These are phyloP conservation scores for Termitomyces sp. DNA, from an alignment of 768 basidiomycete genomes.

Conservation along the genomic window DNA sequence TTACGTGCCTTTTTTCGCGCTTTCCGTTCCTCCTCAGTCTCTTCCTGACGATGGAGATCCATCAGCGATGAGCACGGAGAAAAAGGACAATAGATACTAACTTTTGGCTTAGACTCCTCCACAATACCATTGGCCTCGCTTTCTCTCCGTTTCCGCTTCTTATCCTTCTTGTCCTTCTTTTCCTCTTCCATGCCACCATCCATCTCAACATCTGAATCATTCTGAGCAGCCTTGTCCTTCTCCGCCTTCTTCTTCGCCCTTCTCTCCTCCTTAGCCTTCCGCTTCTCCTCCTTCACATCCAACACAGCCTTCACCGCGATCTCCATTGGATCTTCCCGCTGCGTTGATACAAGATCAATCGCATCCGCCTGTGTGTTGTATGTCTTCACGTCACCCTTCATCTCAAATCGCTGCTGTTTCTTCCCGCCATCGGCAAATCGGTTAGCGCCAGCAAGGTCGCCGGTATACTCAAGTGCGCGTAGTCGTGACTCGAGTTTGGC, in stretches of 20 bases:
- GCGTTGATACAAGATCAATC: conserved; percentile 79
- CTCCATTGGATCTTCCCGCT: conserved; percentile 73
- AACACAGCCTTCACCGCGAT: conserved; percentile 66
- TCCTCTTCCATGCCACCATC: conserved; percentile 34
- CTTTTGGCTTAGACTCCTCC: conserved; percentile 33
- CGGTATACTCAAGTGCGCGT: conserved; percentile 80
- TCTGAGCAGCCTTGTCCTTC: conserved; percentile 31
- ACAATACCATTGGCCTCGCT: conserved; percentile 45
- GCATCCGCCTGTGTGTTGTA: conserved; percentile 88
- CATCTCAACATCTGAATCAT: conserved; percentile 23
- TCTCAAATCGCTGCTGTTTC: conserved; percentile 78
- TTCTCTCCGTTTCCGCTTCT: conserved; percentile 51
- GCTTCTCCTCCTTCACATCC: conserved; percentile 88
- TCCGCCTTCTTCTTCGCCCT: conserved; percentile 63
- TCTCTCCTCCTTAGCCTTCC: conserved; percentile 72
- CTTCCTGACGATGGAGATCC: conserved; percentile 32
- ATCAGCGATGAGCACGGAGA: background rate
- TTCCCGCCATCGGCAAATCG: conserved; percentile 54
- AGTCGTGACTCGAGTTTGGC: conserved; percentile 93
- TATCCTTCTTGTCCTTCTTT: conserved; percentile 33
- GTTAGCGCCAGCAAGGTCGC: conserved; percentile 67
- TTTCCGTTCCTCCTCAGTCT: conserved; percentile 83
- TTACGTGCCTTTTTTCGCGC: conserved; percentile 73
- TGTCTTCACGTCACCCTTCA: conserved; percentile 68
- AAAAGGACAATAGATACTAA: conserved; percentile 19